Base-by-base conservation (phyloP, 257 asterid species). In the Petrea volubilis region DNA sequence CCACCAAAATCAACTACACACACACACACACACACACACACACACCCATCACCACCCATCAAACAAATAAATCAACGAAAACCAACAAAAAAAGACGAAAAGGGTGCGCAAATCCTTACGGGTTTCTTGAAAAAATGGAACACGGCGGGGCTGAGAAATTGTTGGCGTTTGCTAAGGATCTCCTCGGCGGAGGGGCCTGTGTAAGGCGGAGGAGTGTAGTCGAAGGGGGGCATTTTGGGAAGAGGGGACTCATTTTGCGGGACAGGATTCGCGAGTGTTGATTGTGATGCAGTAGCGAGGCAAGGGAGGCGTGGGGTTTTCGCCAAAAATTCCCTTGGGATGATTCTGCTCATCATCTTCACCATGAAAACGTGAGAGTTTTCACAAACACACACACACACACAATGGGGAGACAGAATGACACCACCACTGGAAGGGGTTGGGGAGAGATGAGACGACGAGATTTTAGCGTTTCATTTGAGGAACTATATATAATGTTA, bases 141-240 rank as follows among this genome's bases (percentile, higher is more conserved):
- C 64, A 93, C 74, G 62, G 98, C 95, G 34, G 98, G 98, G 84
- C 83, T 93, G 80, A 93, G 93, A 62, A 72, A 93, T 18, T 72
- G 74, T 11, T 57, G 75, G 53, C 97, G 94, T 73, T 93, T 93
- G 23, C 53, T 40, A 51, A 93, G 82, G 71, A 93, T 87, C 63
- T 93, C 88, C 0, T 77, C 86, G 46, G 88, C 80, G 46, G 96
- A 67, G 69, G 98, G 99, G 8, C 99, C 99, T 27, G 82, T 43
- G 82, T 95, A 95, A 2, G 95, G 91, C 3, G 96, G 91, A 9
- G 99, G 99, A 68, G 91, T 25, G 87, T 86, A 92, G 79, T 90
- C 96, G 79, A 92, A 92, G 5, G 88, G 85, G 57, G 99, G 99
- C 90, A 94, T 88, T 64, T 69, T 74, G 57, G 97, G 95, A 24